Base-by-base conservation (phyloP, 129 eudicot species). In the Lactuca sativa region DNA sequence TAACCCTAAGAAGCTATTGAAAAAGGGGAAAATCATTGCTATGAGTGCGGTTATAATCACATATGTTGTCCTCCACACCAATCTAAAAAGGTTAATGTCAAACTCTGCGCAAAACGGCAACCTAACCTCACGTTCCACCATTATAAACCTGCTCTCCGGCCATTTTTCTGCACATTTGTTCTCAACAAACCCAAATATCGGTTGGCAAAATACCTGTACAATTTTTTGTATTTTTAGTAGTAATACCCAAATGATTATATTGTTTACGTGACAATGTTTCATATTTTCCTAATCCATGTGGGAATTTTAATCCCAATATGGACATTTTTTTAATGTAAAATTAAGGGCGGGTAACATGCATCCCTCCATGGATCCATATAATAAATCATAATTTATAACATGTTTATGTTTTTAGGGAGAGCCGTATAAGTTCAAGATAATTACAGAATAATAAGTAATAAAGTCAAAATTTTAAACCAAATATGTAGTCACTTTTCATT, bases 21-120 rank as follows among this genome's bases (percentile, higher is more conserved):
- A 93, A 62, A 93, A 93, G 0, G 98, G 98, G 16, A 93, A 82
- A 21, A 89, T 74, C 98, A 92, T 92, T 0, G 98, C 98, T 2
- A 84, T 11, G 16, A 92, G 47, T 0, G 96, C 76, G 1, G 98
- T 86, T 12, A 89, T 7, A 1, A 81, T 58, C 40, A 92, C 98
- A 59, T 86, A 92, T 0, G 63, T 12, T n/a, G 95, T 86, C 47
- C 98, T 87, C 98, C 98, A 92, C 6, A 89, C 84, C 72, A 92
- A 54, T 74, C 98, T 81, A 68, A 92, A 92, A 57, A 80, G 49
- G 85, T 92, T 92, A 74, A 92, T 0, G 64, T 36, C 7, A 59
- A 68, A 83, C 17, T 36, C 70, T 14, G 88, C 91, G 4, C 15
- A 65, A 3, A 62, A 69, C 0, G 97, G 96, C 67, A 88, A 64